Conservation (phyloP, 371 early-diverging fungal species). For the Mucor mucedo region DNA sequence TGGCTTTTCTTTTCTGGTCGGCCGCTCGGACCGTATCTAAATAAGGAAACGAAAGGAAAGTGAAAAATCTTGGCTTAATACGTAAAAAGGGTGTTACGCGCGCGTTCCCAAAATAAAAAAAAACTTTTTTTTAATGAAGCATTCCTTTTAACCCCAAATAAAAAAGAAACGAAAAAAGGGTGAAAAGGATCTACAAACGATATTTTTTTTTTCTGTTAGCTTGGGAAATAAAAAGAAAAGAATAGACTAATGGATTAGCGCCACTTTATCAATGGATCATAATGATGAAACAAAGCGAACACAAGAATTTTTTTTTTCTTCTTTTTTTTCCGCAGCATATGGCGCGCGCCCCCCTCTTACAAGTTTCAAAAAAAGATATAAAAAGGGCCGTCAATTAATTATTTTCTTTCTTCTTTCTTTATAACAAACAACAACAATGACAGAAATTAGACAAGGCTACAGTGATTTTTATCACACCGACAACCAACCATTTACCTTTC, state of each 20-base stretch:
- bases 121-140: neutral
- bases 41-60: slow-evolving; percentile 13
- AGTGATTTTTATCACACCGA: slow-evolving; percentile 3
- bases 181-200: neutral
- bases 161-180: neutral
- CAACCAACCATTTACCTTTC: slow-evolving; percentile 10
- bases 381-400: neutral
- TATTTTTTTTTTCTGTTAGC: neutral
- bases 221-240: too few species aligned
- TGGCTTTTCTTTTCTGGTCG: neutral
- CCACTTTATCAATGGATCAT: slow-evolving; percentile 8
- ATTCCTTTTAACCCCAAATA: neutral
- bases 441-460: slow-evolving; percentile 14
- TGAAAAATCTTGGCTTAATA: neutral
- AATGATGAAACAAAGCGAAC: slow-evolving; percentile 10
- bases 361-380: slow-evolving; percentile 1
- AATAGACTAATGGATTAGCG: neutral
- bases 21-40: slow-evolving; percentile 19
- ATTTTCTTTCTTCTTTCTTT: slow-evolving; percentile 3
- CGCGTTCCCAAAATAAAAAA: neutral
- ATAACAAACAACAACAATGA: slow-evolving; percentile 11
- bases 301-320: neutral
- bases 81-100: neutral
- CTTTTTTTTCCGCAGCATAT: slow-evolving; percentile 7
- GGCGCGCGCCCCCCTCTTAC: neutral